These are phyloP conservation scores for Poa annua DNA, from an alignment of 176 grass and related monocot genomes.

Conservation along the genomic window DNA sequence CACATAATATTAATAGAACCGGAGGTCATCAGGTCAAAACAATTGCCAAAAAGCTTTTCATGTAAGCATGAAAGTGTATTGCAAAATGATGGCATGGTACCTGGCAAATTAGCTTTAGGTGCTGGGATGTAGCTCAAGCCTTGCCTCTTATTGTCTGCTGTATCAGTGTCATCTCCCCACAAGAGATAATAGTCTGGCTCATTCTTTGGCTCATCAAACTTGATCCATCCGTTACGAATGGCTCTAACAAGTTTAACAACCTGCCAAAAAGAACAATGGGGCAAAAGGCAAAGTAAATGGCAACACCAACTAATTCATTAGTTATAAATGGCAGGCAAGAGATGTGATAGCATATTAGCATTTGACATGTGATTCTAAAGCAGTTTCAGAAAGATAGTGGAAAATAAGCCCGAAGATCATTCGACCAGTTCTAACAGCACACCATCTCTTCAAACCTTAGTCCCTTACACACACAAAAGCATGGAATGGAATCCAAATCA, in stretches of 20 bases:
- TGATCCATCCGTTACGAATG: constrained; percentile 93
- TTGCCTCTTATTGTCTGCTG: constrained; percentile 78
- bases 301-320: constrained; percentile 15
- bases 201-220: constrained; percentile 89
- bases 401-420: not conserved
- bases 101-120: constrained; percentile 90
- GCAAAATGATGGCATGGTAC: constrained; percentile 46
- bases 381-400: constrained; percentile 19
- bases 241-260: constrained; percentile 76
- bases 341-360: not conserved
- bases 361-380: not conserved
- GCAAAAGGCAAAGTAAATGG: constrained; percentile 12
- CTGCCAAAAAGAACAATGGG: constrained; percentile 32
- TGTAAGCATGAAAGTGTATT: constrained; percentile 3
- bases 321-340: not conserved
- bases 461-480: not conserved
- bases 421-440: not conserved
- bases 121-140: constrained; percentile 90
- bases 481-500: not conserved
- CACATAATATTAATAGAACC: constrained; percentile 4
- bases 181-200: constrained; percentile 66
- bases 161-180: constrained; percentile 89
- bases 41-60: constrained; percentile 5
- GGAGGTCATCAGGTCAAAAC: not conserved
- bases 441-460: not conserved